A percentile compares a stretch with the other conserved stretches of the same genome.
phyloP scores from a whole-genome alignment of 768 basidiomycete genomes.

The Trichaptum fuscoviolaceum region DNA sequence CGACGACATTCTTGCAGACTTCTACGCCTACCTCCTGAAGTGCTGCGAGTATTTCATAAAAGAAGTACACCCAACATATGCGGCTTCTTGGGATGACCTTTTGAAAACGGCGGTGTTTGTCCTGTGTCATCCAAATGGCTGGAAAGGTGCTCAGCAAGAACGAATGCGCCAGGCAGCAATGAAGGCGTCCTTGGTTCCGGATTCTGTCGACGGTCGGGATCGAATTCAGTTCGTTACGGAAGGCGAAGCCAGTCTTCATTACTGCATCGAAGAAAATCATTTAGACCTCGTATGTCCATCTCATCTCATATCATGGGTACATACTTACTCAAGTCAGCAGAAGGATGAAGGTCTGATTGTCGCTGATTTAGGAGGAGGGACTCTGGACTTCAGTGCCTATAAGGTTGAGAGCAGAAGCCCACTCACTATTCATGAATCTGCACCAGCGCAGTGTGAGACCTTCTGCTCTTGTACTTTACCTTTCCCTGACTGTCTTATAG shows the following conservation, averaged over 20 bases:
- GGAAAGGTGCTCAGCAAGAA: conserved; percentile 40
- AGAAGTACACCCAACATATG: conserved; percentile 31
- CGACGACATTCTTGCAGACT: conserved; percentile 43
- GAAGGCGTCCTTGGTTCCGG: conserved; percentile 33
- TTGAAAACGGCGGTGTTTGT: conserved; percentile 30
- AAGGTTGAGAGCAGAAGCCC: conserved; percentile 26
- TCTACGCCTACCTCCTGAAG: conserved; percentile 40
- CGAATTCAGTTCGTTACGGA: conserved; percentile 46
- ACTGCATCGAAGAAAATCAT: conserved; percentile 34
- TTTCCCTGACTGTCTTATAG: conserved; percentile 27
- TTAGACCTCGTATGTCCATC: conserved; percentile 17
- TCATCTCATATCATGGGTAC: conserved; percentile 32
- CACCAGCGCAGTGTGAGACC: conserved; percentile 36
- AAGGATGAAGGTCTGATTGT: conserved; percentile 43
- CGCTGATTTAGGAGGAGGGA: conserved; percentile 62
- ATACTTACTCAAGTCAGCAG: conserved; percentile 21
- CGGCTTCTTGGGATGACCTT: not conserved
- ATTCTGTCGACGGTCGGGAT: conserved; percentile 30
- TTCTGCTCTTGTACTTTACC: not conserved
- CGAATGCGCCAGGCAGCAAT: conserved; percentile 41
- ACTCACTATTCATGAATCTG: conserved; percentile 41
- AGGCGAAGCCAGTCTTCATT: conserved; percentile 51
- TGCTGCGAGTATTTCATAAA: conserved; percentile 40
- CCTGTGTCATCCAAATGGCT: conserved; percentile 43
- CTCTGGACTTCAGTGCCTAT: conserved; percentile 56